phyloP scores from a whole-genome alignment of 2,329 filamentous ascomycete species.

The Colletotrichum destructivum region DNA sequence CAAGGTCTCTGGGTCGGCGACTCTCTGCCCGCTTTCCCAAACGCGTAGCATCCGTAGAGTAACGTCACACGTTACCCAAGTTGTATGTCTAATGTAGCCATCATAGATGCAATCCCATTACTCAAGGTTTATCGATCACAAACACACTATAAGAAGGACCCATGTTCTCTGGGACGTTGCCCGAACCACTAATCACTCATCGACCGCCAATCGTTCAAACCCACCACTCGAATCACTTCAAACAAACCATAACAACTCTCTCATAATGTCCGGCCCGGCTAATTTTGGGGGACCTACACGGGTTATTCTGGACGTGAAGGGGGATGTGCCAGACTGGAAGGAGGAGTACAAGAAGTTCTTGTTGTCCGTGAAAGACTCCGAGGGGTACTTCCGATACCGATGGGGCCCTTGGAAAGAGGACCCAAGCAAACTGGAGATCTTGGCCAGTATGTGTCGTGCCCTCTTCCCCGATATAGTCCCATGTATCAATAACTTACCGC shows the following conservation, averaged over 20 bases:
- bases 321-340: slow-evolving; percentile 38
- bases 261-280: slow-evolving; percentile 25
- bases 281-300: slow-evolving; percentile 18
- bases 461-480: too few relatives aligned
- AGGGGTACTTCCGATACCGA: slow-evolving; percentile 39
- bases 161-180: too few relatives aligned
- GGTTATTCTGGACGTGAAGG: slow-evolving; percentile 24
- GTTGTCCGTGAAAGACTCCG: slow-evolving; percentile 24
- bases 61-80: neutral
- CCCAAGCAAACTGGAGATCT: slow-evolving; percentile 27
- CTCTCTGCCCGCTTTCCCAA: neutral
- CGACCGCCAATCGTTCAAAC: too few relatives aligned
- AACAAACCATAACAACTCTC: neutral
- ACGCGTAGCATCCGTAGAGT: neutral
- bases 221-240: neutral
- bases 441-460: slow-evolving; percentile 16
- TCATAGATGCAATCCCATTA: neutral
- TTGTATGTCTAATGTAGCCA: too few relatives aligned
- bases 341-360: slow-evolving; percentile 38
- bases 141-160: neutral
- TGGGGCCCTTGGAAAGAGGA: slow-evolving; percentile 39
- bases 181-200: neutral
- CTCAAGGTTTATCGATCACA: neutral
- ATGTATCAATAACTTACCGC: neutral
- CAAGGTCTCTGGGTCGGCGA: too few relatives aligned